phyloP scores from a whole-genome alignment of 495 filamentous ascomycete species.

The Hypoxylon cercidicola region DNA sequence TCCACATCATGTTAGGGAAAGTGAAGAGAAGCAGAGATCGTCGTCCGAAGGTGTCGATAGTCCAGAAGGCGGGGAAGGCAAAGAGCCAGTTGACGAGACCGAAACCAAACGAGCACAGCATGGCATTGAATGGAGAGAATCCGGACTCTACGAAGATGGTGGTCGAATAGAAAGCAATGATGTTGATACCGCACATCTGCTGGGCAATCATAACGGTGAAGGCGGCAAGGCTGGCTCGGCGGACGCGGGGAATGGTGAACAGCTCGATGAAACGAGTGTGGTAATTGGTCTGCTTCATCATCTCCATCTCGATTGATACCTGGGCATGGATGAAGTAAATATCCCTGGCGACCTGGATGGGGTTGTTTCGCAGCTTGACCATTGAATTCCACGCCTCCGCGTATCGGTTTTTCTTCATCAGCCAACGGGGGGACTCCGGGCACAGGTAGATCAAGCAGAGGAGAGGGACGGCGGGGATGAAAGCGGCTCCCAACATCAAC shows the following conservation, averaged over 20 bases:
- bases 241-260: conserved; percentile 69
- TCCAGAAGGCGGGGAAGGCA: conserved; percentile 82
- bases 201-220: conserved; percentile 80
- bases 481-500: conserved; percentile 81
- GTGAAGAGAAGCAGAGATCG: conserved; percentile 82
- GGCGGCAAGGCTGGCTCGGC: conserved; percentile 68
- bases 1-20: conserved; percentile 87
- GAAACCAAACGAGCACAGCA: conserved; percentile 81
- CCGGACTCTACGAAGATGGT: conserved; percentile 77
- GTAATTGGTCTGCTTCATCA: conserved; percentile 55
- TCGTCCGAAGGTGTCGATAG: conserved; percentile 87
- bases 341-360: conserved; percentile 78
- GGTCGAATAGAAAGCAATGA: conserved; percentile 87
- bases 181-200: conserved; percentile 89
- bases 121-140: conserved; percentile 64
- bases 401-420: conserved; percentile 71
- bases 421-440: conserved; percentile 75
- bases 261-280: conserved; percentile 64
- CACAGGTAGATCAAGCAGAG: conserved; percentile 74
- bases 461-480: conserved; percentile 78
- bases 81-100: conserved; percentile 87
- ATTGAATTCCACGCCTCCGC: conserved; percentile 71
- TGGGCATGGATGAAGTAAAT: conserved; percentile 78
- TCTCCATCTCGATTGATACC: conserved; percentile 52
- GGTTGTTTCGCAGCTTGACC: conserved; percentile 67